These are phyloP conservation scores for Verticillium nonalfalfae DNA, from an alignment of 2,329 filamentous ascomycete genomes.

Conservation along the genomic window DNA sequence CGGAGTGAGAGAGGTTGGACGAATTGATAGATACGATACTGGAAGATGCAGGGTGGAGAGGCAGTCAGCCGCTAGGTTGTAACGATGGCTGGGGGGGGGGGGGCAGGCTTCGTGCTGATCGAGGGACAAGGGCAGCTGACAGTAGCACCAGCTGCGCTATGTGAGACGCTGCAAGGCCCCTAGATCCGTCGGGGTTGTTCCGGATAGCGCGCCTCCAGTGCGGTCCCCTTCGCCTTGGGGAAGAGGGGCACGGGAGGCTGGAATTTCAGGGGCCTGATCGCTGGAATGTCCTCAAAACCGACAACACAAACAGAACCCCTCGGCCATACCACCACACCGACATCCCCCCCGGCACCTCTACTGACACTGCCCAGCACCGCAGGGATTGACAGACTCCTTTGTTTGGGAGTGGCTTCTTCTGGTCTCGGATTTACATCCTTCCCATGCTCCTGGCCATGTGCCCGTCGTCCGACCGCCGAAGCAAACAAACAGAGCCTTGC, in stretches of 20 bases:
- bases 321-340: neutral
- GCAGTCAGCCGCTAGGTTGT: too few species aligned
- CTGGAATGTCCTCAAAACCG: neutral
- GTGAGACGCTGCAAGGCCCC: too few species aligned
- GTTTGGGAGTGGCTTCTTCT: neutral
- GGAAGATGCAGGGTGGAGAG: neutral
- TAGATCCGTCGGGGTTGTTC: too few species aligned
- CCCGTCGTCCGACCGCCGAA: neutral
- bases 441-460: neutral
- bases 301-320: neutral
- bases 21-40: neutral
- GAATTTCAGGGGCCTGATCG: neutral
- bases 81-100: too few species aligned
- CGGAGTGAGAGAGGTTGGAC: neutral
- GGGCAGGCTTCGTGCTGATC: too few species aligned
- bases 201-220: too few species aligned
- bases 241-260: neutral
- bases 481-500: neutral
- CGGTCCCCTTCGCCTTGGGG: too few species aligned
- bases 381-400: neutral
- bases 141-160: too few species aligned
- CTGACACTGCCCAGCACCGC: neutral
- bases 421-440: neutral
- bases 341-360: neutral
- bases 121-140: too few species aligned